Conservation (phyloP, 1,139 yeast species). For the Yamadazyma spencermartinsiae region DNA sequence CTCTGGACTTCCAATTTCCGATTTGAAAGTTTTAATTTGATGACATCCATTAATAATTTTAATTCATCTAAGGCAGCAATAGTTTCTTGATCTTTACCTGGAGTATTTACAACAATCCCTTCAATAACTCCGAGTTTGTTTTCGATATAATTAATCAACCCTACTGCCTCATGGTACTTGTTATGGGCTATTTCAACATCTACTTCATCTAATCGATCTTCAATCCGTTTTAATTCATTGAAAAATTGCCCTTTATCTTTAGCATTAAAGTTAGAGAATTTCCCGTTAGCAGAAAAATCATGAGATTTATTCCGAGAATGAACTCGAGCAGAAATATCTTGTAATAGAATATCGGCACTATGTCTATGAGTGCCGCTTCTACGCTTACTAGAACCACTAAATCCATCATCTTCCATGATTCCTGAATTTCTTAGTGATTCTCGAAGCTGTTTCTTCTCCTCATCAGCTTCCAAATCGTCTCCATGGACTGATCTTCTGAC, state of each 20-base stretch:
- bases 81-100: conserved; percentile 15
- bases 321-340: conserved; percentile 55
- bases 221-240: conserved; percentile 51
- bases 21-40: conserved; percentile 38
- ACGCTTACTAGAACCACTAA: conserved; percentile 19
- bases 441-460: conserved; percentile 42
- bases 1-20: conserved; percentile 41
- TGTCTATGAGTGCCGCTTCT: conserved; percentile 32
- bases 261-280: conserved; percentile 15
- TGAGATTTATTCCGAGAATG: conserved; percentile 56
- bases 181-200: conserved; percentile 68
- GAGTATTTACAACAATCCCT: conserved; percentile 12
- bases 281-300: conserved; percentile 35
- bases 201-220: conserved; percentile 64
- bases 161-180: conserved; percentile 55
- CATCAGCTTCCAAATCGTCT: conserved; percentile 24
- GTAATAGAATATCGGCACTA: conserved; percentile 44
- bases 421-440: conserved; percentile 44
- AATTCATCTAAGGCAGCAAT: conserved; percentile 31
- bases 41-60: conserved; percentile 41
- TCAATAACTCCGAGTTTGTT: conserved; percentile 30
- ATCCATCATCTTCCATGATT: conserved; percentile 28
- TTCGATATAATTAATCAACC: conserved; percentile 46
- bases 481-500: conserved; percentile 19
- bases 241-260: conserved; percentile 33